Conservation (phyloP, 768 basidiomycete genomes). For the Serendipita sp. region DNA sequence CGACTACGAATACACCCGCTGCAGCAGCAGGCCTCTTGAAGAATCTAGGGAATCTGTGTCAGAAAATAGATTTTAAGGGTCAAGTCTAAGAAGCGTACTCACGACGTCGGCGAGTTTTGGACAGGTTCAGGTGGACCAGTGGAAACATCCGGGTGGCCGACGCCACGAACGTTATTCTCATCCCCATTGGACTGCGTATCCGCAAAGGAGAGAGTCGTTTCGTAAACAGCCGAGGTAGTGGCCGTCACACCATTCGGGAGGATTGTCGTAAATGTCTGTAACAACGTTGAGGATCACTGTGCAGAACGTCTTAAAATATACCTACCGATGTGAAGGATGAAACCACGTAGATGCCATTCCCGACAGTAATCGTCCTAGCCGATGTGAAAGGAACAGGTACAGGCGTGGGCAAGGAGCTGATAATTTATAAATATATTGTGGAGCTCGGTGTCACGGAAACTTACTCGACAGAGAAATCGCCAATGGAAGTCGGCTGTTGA, state of each 20-base stretch:
- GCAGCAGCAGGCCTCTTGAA: slow-evolving; percentile 1
- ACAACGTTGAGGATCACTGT: background rate
- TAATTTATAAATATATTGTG: too few species aligned
- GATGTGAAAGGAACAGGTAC: background rate
- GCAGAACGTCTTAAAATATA: background rate
- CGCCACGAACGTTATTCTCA: background rate
- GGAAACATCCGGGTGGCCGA: background rate
- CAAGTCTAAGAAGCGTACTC: background rate
- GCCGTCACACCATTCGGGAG: background rate
- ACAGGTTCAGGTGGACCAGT: background rate
- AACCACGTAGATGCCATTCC: background rate
- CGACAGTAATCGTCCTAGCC: background rate
- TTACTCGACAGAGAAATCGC: too few species aligned
- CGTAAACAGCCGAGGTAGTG: background rate
- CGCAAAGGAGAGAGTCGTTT: background rate
- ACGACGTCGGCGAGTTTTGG: background rate
- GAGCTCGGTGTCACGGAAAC: too few species aligned
- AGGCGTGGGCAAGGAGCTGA: background rate
- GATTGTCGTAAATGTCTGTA: background rate
- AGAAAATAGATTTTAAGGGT: background rate
- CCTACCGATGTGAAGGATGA: background rate
- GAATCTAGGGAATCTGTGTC: background rate
- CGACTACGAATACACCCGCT: background rate
- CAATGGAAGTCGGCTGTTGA: background rate
- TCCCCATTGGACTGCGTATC: background rate